A percentile compares a stretch with the other conserved stretches of the same genome.
Evolutionary conservation across 164 flowering plant genomes (phyloP).

Genomic region (Magnolia sinica): DNA sequence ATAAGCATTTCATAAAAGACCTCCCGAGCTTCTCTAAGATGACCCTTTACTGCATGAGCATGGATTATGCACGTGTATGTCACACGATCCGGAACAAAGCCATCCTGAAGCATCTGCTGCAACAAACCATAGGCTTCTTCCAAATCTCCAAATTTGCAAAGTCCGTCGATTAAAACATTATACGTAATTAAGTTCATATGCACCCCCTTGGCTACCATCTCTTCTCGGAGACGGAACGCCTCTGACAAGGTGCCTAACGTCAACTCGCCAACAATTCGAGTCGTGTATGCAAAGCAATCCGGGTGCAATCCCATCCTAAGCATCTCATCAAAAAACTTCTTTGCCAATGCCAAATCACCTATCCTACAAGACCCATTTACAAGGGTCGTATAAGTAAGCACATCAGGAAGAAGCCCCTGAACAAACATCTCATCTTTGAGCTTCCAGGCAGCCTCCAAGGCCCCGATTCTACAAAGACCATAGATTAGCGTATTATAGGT

Average conservation of each 20-base stretch:
- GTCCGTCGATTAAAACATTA: slow-evolving; percentile 56
- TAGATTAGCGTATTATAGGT: slow-evolving; percentile 67
- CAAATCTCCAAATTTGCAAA: slow-evolving; percentile 41
- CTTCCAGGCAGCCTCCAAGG: slow-evolving; percentile 41
- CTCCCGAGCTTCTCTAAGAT: slow-evolving; percentile 41
- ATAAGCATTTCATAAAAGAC: slow-evolving; percentile 47
- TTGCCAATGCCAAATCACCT: slow-evolving; percentile 48
- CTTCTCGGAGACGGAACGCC: slow-evolving; percentile 55
- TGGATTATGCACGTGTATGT: slow-evolving; percentile 62
- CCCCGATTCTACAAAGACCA: slow-evolving; percentile 50
- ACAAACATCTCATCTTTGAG: slow-evolving; percentile 54
- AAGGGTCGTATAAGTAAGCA: slow-evolving; percentile 58
- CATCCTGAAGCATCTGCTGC: slow-evolving; percentile 45
- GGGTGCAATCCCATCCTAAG: slow-evolving; percentile 49
- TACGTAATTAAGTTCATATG: slow-evolving; percentile 51
- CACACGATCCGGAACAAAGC: slow-evolving; percentile 53
- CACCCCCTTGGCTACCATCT: slow-evolving; percentile 48
- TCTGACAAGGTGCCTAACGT: slow-evolving; percentile 34
- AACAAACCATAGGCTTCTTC: slow-evolving; percentile 40
- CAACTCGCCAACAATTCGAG: slow-evolving; percentile 46
- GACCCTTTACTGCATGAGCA: slow-evolving; percentile 39
- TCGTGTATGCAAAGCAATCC: slow-evolving; percentile 46
- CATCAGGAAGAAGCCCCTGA: slow-evolving; percentile 48
- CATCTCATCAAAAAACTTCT: slow-evolving; percentile 54
- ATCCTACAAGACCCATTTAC: slow-evolving; percentile 48